Percentiles rank a stretch among this genome's conserved stretches.
phyloP scores from a whole-genome alignment of 176 grass and related monocot species.

The Thinopyrum elongatum region DNA sequence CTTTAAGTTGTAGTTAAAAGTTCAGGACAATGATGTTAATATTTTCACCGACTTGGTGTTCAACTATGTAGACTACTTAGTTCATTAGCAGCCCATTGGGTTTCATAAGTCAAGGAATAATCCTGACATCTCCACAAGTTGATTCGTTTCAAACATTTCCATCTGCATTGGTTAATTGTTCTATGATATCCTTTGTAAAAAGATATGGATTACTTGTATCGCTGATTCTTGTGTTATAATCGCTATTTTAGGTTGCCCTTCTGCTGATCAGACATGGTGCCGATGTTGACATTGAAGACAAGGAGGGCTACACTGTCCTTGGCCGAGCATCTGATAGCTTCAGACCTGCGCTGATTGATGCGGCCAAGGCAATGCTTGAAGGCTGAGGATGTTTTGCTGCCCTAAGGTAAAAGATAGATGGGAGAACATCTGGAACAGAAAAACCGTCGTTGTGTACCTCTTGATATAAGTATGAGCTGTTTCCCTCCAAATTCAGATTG shows the following conservation, averaged over 20 bases:
- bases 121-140: not conserved
- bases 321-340: slow-evolving; percentile 66
- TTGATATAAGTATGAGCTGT: not conserved
- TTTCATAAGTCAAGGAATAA: slow-evolving; percentile 3
- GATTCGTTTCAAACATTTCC: not conserved
- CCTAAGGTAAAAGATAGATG: not conserved
- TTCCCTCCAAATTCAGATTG: slow-evolving; percentile 2
- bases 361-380: slow-evolving; percentile 92
- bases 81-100: not conserved
- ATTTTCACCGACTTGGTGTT: not conserved
- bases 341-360: slow-evolving; percentile 68
- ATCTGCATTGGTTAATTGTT: not conserved
- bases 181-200: not conserved
- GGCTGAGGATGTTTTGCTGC: slow-evolving; percentile 29
- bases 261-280: slow-evolving; percentile 84
- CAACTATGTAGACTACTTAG: not conserved
- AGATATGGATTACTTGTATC: not conserved
- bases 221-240: not conserved
- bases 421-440: not conserved
- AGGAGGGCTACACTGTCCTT: slow-evolving; percentile 87
- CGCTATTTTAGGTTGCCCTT: slow-evolving; percentile 56
- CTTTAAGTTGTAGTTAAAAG: not conserved
- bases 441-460: not conserved
- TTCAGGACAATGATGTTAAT: not conserved
- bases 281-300: slow-evolving; percentile 78